phyloP scores from a whole-genome alignment of 441 rosid species.

The Gossypium lobatum region DNA sequence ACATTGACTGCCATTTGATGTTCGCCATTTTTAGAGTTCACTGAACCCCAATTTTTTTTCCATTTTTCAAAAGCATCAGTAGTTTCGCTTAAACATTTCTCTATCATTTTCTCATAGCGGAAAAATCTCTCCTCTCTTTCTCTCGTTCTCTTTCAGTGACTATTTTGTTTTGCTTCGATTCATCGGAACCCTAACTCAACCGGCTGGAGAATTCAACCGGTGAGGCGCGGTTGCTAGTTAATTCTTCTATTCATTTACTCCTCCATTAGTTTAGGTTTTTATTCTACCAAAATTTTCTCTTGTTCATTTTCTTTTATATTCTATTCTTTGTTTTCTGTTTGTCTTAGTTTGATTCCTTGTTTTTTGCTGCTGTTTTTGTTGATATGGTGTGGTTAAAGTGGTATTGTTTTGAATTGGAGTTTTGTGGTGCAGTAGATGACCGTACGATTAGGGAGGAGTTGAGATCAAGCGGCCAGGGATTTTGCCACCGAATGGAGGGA shows the following conservation, averaged over 20 bases:
- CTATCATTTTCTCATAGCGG: conserved; percentile 17
- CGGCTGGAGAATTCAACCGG: conserved; percentile 37
- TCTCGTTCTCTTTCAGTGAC: background rate
- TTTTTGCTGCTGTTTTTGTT: background rate
- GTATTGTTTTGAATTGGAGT: conserved; percentile 10
- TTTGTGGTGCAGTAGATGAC: conserved; percentile 45
- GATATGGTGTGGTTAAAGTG: conserved; percentile 13
- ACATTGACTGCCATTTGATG: conserved; percentile 29
- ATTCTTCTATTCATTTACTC: conserved; percentile 13
- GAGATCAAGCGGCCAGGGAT: conserved; percentile 59
- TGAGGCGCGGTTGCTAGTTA: conserved; percentile 9
- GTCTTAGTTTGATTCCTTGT: background rate
- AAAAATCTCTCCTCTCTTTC: background rate
- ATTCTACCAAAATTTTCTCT: background rate
- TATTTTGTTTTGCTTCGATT: conserved; percentile 18
- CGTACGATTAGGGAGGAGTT: conserved; percentile 51
- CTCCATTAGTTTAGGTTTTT: background rate
- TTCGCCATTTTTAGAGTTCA: conserved; percentile 2
- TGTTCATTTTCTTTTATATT: background rate
- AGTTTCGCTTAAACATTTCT: conserved; percentile 1
- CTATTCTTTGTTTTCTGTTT: background rate
- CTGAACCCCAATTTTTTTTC: conserved; percentile 17
- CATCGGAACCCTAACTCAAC: conserved; percentile 58
- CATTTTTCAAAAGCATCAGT: conserved; percentile 18
- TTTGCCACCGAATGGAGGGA: conserved; percentile 99